These are phyloP conservation scores for Collybia nuda DNA, from an alignment of 768 basidiomycete species.

Conservation along the genomic window DNA sequence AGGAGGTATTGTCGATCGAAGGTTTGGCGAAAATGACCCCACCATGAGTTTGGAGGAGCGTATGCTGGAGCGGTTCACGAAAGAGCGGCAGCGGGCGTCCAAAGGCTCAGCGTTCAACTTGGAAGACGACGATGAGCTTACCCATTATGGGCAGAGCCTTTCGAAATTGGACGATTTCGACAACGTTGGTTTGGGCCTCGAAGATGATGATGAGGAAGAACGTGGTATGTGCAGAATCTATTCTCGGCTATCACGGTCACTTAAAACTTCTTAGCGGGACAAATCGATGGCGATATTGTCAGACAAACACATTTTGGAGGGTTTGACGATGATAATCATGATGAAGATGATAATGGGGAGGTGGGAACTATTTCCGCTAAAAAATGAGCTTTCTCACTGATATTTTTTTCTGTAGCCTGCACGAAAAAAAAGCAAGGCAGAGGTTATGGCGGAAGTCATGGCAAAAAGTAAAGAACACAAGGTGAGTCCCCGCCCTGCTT, in stretches of 20 bases:
- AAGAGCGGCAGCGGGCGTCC: constrained; percentile 78
- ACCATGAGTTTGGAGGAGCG: constrained; percentile 93
- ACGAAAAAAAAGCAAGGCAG: constrained; percentile 88
- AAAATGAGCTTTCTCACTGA: neutral
- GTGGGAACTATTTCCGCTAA: constrained; percentile 14
- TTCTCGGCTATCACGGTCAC: neutral
- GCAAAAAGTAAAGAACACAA: constrained; percentile 97
- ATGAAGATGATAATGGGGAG: constrained; percentile 54
- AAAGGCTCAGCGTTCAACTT: constrained; percentile 84
- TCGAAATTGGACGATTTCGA: constrained; percentile 87
- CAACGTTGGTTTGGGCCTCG: constrained; percentile 58
- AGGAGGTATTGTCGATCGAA: constrained; percentile 88
- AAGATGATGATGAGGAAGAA: constrained; percentile 59
- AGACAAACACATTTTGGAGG: constrained; percentile 81
- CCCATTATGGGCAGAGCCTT: constrained; percentile 88
- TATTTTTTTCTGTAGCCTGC: constrained; percentile 49
- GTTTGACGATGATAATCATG: constrained; percentile 70
- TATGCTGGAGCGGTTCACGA: constrained; percentile 95
- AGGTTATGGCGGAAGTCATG: constrained; percentile 97
- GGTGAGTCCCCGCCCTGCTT: constrained; percentile 40
- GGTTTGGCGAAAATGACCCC: constrained; percentile 95
- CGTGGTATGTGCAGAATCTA: constrained; percentile 30
- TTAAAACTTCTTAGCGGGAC: constrained; percentile 39
- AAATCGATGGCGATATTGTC: constrained; percentile 68
- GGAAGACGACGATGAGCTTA: constrained; percentile 88